These are phyloP conservation scores for Colletotrichum musicola DNA, from an alignment of 2,329 filamentous ascomycete genomes.

Conservation along the genomic window DNA sequence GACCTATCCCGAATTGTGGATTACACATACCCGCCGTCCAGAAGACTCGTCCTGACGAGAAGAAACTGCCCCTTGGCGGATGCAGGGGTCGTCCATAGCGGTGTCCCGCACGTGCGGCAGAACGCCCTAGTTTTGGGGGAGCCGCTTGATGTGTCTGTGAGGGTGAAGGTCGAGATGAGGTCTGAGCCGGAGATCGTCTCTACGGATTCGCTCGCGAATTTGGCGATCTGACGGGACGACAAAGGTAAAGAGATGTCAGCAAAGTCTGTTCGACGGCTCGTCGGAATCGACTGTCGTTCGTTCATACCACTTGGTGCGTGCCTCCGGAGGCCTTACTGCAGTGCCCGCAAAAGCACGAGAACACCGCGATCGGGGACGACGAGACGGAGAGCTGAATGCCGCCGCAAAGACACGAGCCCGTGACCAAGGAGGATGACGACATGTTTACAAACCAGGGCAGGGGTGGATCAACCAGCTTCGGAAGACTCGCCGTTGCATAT, in stretches of 20 bases:
- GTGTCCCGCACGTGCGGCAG: slow-evolving; percentile 44
- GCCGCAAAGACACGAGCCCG: slow-evolving; percentile 38
- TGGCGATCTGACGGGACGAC: slow-evolving; percentile 43
- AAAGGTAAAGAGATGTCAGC: no score
- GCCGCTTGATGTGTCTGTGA: slow-evolving; percentile 45
- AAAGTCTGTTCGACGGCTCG: no score
- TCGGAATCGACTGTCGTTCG: no score
- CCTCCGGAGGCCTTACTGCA: slow-evolving; percentile 39
- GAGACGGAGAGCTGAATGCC: slow-evolving; percentile 30
- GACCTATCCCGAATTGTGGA: not conserved
- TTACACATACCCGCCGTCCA: slow-evolving; percentile 43
- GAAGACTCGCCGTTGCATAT: not conserved
- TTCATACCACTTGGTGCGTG: slow-evolving; percentile 36
- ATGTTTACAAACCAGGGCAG: slow-evolving; percentile 6
- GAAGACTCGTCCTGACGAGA: slow-evolving; percentile 43
- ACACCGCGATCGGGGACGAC: slow-evolving; percentile 23
- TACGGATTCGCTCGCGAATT: slow-evolving; percentile 41
- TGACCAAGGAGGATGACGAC: slow-evolving; percentile 28
- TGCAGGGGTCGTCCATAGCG: slow-evolving; percentile 46
- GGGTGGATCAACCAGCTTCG: not conserved
- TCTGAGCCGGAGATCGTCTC: slow-evolving; percentile 12
- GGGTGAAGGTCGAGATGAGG: slow-evolving; percentile 37
- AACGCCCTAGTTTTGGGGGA: slow-evolving; percentile 44
- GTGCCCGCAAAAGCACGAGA: slow-evolving; percentile 40
- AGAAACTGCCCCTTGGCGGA: slow-evolving; percentile 43